These are phyloP conservation scores for Neurospora sp. DNA, from an alignment of 495 filamentous ascomycete species.

Conservation along the genomic window DNA sequence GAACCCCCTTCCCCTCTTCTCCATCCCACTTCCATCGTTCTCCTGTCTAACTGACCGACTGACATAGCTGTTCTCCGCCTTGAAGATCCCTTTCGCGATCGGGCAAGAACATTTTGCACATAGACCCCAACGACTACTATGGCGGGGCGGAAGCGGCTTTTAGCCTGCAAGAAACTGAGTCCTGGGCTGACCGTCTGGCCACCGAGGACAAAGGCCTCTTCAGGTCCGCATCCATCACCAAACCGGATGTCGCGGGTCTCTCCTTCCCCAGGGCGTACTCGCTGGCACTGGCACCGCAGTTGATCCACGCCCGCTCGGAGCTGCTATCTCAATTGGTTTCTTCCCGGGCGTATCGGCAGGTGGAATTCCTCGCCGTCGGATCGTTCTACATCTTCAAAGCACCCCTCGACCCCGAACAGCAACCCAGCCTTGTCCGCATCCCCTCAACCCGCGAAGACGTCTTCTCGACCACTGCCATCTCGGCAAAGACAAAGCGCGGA, in stretches of 20 bases:
- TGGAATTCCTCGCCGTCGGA: conserved; percentile 90
- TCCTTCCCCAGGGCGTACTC: conserved; percentile 69
- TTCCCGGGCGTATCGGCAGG: conserved; percentile 74
- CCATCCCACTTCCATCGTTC: background rate
- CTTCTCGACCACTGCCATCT: conserved; percentile 61
- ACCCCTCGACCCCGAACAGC: conserved; percentile 9
- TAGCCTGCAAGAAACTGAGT: conserved; percentile 69
- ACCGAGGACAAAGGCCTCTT: conserved; percentile 8
- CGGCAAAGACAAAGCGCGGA: conserved; percentile 64
- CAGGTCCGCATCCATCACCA: conserved; percentile 15
- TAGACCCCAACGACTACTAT: conserved; percentile 83
- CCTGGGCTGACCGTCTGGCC: conserved; percentile 47
- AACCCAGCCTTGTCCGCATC: conserved; percentile 45
- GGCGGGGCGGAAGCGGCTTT: conserved; percentile 80
- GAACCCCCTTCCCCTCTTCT: conserved; percentile 3
- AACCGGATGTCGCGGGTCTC: conserved; percentile 29
- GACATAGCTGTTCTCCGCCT: conserved; percentile 41
- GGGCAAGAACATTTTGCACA: conserved; percentile 80
- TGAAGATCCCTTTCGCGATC: conserved; percentile 86
- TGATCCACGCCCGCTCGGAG: conserved; percentile 74
- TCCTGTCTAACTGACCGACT: conserved; percentile 44
- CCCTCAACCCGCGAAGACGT: conserved; percentile 83
- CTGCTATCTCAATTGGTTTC: conserved; percentile 71
- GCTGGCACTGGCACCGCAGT: conserved; percentile 71
- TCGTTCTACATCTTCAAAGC: conserved; percentile 75